phyloP scores from a whole-genome alignment of 2,329 filamentous ascomycete species.

The Coleophoma crateriformis region DNA sequence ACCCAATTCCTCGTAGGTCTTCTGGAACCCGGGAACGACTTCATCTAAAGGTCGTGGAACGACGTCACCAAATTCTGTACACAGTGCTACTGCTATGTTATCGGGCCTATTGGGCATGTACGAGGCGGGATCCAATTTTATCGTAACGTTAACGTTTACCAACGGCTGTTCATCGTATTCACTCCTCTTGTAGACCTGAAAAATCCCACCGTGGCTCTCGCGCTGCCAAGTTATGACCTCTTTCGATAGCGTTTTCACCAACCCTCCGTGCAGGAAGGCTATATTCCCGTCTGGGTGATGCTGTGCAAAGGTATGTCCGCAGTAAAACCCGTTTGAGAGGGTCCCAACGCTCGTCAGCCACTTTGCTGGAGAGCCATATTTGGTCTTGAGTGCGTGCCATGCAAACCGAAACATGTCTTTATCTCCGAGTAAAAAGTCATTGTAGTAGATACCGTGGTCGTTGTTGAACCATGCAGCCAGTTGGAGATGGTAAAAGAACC shows the following conservation, averaged over 20 bases:
- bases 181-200: neutral
- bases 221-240: neutral
- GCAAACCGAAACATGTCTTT: constrained; percentile 24
- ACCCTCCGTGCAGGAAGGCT: neutral
- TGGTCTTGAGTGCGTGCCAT: neutral
- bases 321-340: neutral
- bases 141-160: neutral
- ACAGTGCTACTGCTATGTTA: neutral
- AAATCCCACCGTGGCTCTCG: neutral
- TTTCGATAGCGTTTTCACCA: neutral
- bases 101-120: neutral
- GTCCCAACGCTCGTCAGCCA: neutral
- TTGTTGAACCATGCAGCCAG: constrained; percentile 28
- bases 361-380: neutral
- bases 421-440: constrained; percentile 28
- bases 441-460: constrained; percentile 19
- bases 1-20: neutral
- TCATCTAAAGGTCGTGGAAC: neutral
- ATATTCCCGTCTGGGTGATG: neutral
- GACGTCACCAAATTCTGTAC: neutral
- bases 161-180: neutral
- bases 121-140: neutral
- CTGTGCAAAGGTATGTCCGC: neutral
- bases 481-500: constrained; percentile 31
- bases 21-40: neutral